Conservation (phyloP, 1,284 basidiomycete species). For the Athelia sp. region DNA sequence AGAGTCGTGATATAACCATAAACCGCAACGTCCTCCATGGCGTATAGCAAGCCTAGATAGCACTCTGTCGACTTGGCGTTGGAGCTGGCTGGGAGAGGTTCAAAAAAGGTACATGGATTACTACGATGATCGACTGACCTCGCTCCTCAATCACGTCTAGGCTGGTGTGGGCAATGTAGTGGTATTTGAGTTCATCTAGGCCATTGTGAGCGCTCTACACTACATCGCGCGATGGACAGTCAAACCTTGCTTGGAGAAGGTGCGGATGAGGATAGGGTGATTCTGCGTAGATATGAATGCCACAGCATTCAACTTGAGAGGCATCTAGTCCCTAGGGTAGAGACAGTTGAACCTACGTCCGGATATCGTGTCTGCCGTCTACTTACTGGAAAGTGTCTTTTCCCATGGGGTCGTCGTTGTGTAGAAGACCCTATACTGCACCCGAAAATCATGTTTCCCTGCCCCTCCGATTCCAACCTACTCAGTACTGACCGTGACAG, state of each 20-base stretch:
- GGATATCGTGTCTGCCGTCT: too few species aligned
- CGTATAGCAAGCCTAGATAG: conserved; percentile 73
- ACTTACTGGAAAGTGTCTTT: too few species aligned
- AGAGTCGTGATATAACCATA: conserved; percentile 81
- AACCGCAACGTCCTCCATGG: conserved; percentile 78
- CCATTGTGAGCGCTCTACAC: not conserved
- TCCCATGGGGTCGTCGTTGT: too few species aligned
- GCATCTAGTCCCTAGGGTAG: not conserved
- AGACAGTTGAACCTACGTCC: too few species aligned
- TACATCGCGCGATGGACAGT: not conserved
- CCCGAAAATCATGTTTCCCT: too few species aligned
- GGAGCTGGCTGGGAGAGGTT: conserved; percentile 35
- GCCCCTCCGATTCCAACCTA: too few species aligned
- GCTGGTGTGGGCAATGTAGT: conserved; percentile 79
- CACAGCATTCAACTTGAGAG: conserved; percentile 65
- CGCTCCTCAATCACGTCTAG: conserved; percentile 79
- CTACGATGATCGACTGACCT: conserved; percentile 26
- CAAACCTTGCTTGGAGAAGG: conserved; percentile 47
- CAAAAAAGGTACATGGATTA: not conserved
- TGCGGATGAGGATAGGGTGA: conserved; percentile 72
- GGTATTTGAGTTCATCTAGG: conserved; percentile 72
- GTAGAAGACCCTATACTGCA: too few species aligned
- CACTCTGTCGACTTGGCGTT: conserved; percentile 60
- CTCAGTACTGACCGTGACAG: too few species aligned
- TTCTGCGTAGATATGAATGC: conserved; percentile 79